These are phyloP conservation scores for Plasmodium sp. DNA, from an alignment of 169 alveolate species.

Conservation along the genomic window DNA sequence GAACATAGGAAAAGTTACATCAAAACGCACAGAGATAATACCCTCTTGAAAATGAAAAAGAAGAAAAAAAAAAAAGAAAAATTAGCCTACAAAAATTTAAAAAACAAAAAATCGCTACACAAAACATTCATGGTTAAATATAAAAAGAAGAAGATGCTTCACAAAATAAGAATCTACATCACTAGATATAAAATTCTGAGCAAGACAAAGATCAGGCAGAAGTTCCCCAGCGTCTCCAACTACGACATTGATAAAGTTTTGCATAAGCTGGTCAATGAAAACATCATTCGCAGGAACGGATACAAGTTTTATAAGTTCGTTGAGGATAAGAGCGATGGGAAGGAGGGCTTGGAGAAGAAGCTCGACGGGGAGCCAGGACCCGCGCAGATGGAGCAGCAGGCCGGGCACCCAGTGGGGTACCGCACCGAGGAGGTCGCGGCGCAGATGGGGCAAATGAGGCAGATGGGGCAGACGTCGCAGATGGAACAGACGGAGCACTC, in stretches of 20 bases:
- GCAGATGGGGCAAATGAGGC: background rate
- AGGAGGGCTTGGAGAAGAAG: background rate
- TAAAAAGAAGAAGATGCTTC: conserved; percentile 9
- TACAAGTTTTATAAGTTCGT: conserved; percentile 17
- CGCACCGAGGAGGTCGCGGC: no score
- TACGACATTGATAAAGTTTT: conserved; percentile 42
- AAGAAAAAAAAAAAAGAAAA: background rate
- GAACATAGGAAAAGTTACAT: background rate
- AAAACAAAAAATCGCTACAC: background rate
- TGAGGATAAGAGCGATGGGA: background rate
- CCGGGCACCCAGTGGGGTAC: no score
- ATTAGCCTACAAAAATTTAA: background rate
- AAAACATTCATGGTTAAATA: conserved; percentile 3
- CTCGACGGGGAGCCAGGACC: background rate
- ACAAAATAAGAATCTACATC: conserved; percentile 11
- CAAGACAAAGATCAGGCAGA: conserved; percentile 2
- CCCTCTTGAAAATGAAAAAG: background rate
- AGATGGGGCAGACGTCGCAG: background rate
- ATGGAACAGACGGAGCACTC: background rate
- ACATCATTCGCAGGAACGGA: conserved; percentile 12
- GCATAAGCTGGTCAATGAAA: conserved; percentile 11
- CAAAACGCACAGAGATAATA: background rate
- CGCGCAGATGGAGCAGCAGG: background rate
- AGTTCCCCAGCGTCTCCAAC: conserved; percentile 21
- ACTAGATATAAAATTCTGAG: conserved; percentile 43